Evolutionary conservation across 768 basidiomycete genomes (phyloP), one percentile per base, ranked within the genome.

Genomic region (Atractiella rhizophila): DNA sequence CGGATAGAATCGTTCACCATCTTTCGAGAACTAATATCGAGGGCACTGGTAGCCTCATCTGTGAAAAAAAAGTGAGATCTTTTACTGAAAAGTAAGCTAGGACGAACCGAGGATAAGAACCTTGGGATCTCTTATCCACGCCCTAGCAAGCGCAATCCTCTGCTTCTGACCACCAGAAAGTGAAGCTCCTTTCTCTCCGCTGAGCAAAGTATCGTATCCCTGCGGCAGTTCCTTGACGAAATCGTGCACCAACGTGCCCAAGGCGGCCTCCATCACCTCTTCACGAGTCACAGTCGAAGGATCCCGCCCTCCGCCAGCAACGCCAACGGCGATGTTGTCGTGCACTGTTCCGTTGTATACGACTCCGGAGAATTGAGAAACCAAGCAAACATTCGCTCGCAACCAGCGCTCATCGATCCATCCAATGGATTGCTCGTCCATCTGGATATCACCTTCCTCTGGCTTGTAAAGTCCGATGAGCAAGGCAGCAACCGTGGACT

Each of bases 81-180:
- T n/a, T n/a, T n/a, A n/a, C n/a, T n/a, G n/a, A n/a, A n/a, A 21
- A 28, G 5, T 13, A 16, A 44, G 11, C 5, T 27, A 34, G 25
- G 37, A 67, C 76, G 35, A 44, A 86, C 88, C 85, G 29, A 94
- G 74, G 53, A 98, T 75, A 46, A 94, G 63, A 5, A 94, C 74
- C 1, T 72, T 70, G 4, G 88, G 86, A 57, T 96, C 71, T 37
- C 85, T 64, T 40, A 96, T 59, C 44, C 70, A 67, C 1, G 81
- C 86, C 37, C 88, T 63, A 0, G 88, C 88, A 43, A 98, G 71
- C 6, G 81, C 80, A 23, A 98, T 55, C 8, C 88, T 60, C 61
- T 98, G 88, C 50, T 70, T 70, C 64, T 96, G 91, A 2, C 88
- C 88, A 12, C 88, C 88, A 47, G 78, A 82, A 11, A 59, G 38